Percentiles rank a stretch among this genome's conserved stretches.
phyloP scores from a whole-genome alignment of 305 asterid species.

The Rubia tinctorum region DNA sequence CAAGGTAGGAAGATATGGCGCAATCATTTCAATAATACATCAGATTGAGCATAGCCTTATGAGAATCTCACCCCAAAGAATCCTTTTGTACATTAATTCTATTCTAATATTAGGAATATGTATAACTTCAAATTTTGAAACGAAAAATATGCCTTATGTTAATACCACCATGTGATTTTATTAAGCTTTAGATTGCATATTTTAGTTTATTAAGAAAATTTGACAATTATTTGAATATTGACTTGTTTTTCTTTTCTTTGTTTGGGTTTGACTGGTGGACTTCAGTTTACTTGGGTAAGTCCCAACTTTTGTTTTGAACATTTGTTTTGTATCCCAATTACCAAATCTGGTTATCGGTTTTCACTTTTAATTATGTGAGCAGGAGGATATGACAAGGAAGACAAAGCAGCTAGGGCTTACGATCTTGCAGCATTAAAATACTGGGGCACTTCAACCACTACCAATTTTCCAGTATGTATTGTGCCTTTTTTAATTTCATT shows the following conservation, averaged over 20 bases:
- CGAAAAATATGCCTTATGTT: no score
- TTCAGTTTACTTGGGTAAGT: slow-evolving; percentile 83
- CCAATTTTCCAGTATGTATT: slow-evolving; percentile 69
- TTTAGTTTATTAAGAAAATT: not conserved
- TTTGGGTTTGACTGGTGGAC: slow-evolving; percentile 11
- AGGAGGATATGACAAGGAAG: slow-evolving; percentile 98
- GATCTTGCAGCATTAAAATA: slow-evolving; percentile 87
- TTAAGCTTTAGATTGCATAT: not conserved
- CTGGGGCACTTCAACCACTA: slow-evolving; percentile 96
- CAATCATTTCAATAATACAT: no score
- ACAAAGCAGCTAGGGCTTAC: slow-evolving; percentile 93
- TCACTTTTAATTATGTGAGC: not conserved
- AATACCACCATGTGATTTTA: no score
- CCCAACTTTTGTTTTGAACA: not conserved
- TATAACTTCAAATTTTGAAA: no score
- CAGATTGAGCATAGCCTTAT: no score
- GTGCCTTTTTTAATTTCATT: not conserved
- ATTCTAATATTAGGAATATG: no score
- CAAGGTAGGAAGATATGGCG: slow-evolving; percentile 44
- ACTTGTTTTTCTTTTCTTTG: slow-evolving; percentile 8
- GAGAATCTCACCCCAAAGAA: no score
- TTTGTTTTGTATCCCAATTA: not conserved
- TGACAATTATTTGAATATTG: not conserved
- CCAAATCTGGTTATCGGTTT: not conserved
- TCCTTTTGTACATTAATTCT: no score